Evolutionary conservation across 2,329 filamentous ascomycete species (phyloP).

Genomic region (Cladophialophora immunda): DNA sequence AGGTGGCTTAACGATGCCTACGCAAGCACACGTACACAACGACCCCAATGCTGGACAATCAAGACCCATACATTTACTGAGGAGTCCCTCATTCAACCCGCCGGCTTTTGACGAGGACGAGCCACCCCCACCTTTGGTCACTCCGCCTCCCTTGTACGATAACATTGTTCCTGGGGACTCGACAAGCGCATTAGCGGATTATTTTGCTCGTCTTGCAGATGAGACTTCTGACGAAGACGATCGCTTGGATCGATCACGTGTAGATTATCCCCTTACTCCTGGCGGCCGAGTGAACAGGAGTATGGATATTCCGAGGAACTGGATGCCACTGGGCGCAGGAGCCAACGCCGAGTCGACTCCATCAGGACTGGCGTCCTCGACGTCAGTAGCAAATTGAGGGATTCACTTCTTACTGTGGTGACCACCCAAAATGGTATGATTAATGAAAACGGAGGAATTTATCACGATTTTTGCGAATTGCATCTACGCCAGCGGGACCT

Average conservation of each 20-base stretch:
- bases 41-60: conserved; percentile 59
- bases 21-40: conserved; percentile 58
- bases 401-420: neutral
- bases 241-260: conserved; percentile 50
- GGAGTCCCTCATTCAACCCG: conserved; percentile 85
- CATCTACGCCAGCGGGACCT: conserved; percentile 18
- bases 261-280: conserved; percentile 69
- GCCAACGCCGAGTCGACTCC: conserved; percentile 18
- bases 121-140: conserved; percentile 76
- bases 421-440: conserved; percentile 22
- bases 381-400: conserved; percentile 31
- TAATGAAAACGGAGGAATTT: conserved; percentile 27
- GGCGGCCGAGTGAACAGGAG: conserved; percentile 69
- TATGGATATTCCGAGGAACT: conserved; percentile 69
- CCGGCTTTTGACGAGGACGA: conserved; percentile 85
- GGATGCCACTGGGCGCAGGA: conserved; percentile 55
- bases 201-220: conserved; percentile 81
- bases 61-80: conserved; percentile 83
- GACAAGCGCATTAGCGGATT: conserved; percentile 78
- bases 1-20: conserved; percentile 55
- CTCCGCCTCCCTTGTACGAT: conserved; percentile 86
- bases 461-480: conserved; percentile 16
- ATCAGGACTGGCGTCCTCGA: conserved; percentile 29
- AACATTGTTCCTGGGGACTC: conserved; percentile 73
- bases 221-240: conserved; percentile 70